These are phyloP conservation scores for Aspergillus incahuasiensis DNA, from an alignment of 495 filamentous ascomycete species.

Conservation along the genomic window DNA sequence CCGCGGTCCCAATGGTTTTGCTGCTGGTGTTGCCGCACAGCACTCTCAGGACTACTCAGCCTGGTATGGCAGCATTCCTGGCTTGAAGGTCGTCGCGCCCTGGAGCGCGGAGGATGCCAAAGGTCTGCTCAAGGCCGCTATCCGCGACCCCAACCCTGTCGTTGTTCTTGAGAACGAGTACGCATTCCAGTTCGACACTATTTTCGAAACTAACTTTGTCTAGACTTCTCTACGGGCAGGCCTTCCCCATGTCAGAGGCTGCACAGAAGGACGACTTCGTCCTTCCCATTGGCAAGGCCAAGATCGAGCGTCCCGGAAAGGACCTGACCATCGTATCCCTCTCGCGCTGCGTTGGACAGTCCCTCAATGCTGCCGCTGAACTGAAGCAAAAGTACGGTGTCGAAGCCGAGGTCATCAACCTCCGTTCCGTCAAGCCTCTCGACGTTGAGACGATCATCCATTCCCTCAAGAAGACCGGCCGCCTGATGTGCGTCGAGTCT, in stretches of 20 bases:
- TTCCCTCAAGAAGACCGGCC: slow-evolving; percentile 96
- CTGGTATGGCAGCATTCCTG: slow-evolving; percentile 98
- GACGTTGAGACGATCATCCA: slow-evolving; percentile 93
- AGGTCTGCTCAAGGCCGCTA: slow-evolving; percentile 94
- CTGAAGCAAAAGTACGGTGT: slow-evolving; percentile 95
- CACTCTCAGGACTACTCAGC: slow-evolving; percentile 98
- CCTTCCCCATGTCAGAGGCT: slow-evolving; percentile 93
- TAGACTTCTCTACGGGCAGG: slow-evolving; percentile 84
- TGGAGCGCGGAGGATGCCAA: slow-evolving; percentile 98
- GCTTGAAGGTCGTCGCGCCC: slow-evolving; percentile 91
- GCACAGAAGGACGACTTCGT: slow-evolving; percentile 95
- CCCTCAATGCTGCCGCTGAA: slow-evolving; percentile 76
- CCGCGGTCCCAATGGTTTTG: slow-evolving; percentile 97
- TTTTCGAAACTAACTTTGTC: slow-evolving; percentile 18
- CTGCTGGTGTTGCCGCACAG: slow-evolving; percentile 90
- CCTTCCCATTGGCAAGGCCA: slow-evolving; percentile 94
- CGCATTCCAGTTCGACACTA: slow-evolving; percentile 15
- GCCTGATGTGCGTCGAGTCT: slow-evolving; percentile 86
- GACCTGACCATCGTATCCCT: slow-evolving; percentile 93
- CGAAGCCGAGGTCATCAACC: slow-evolving; percentile 95
- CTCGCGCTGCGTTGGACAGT: slow-evolving; percentile 93
- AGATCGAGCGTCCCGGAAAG: slow-evolving; percentile 93
- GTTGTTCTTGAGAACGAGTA: slow-evolving; percentile 94
- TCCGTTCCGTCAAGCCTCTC: slow-evolving; percentile 92
- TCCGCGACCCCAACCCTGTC: slow-evolving; percentile 96